Evolutionary conservation across 176 grass and related monocot genomes (phyloP), one percentile per base, ranked within the genome.

Genomic region (Musa schizocarpa): DNA sequence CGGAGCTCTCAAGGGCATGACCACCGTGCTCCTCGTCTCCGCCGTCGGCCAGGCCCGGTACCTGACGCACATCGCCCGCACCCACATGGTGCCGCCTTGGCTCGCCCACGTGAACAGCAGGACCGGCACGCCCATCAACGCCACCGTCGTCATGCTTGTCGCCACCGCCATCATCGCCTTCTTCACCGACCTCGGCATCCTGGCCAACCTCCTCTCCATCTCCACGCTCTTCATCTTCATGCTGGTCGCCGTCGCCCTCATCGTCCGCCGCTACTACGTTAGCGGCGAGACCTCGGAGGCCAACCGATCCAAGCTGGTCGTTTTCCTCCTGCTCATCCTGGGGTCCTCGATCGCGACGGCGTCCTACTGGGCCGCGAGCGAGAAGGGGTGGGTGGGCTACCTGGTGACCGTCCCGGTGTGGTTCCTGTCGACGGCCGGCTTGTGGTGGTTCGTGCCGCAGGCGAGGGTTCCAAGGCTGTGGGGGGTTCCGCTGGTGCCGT

Each of bases 181-280:
- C 74, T 92, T 88, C 89, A 92, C 83, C 49, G 14, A 77, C 21
- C 83, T 92, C 65, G 1, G 1, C 59, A 74, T 92, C 74, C 86
- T 92, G 10, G 81, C 86, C 51, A 77, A 92, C 78, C 86, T 92
- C 0, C 77, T 92, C 11, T 92, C 89, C 63, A 88, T 92, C 49
- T 88, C 89, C 55, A 92, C 86, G 0, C 80, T 92, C 52, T 92
- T 92, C 81, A 88, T 88, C 53, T 92, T 88, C 86, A 92, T 86
- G 89, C 83, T 92, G 43, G 89, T 92, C 16, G 83, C 86, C 9
- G 59, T 92, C 0, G 86, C 86, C 0, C 89, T 92, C 1, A 76
- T 92, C 25, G 81, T 92, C 43, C 86, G 83, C 34, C 89, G 86
- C 5, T 81, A 92, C 81, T 92, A 88, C 63, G 61, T 74, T n/a